phyloP scores from a whole-genome alignment of 2,329 filamentous ascomycete species.

The Dactylellina cionopaga region DNA sequence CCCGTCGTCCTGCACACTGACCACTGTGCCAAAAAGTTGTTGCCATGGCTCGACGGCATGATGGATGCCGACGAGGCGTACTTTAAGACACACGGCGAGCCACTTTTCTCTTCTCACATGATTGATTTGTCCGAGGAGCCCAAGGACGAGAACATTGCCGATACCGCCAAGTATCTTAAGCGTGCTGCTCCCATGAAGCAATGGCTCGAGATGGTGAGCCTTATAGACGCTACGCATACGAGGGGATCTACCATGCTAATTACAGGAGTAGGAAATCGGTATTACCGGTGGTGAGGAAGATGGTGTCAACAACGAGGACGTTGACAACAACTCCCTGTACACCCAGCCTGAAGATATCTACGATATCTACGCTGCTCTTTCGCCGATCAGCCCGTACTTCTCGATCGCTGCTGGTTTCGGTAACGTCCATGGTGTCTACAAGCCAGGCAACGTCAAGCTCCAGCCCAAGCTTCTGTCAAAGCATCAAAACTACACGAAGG shows the following conservation, averaged over 20 bases:
- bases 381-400: conserved; percentile 91
- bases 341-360: conserved; percentile 97
- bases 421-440: conserved; percentile 99
- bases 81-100: conserved; percentile 92
- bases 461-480: conserved; percentile 95
- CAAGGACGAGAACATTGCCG: conserved; percentile 89
- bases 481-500: conserved; percentile 91
- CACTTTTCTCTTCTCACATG: conserved; percentile 97
- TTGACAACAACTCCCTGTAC: conserved; percentile 97
- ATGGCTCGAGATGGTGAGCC: conserved; percentile 93
- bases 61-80: conserved; percentile 91
- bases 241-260: too few relatives aligned
- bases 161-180: conserved; percentile 92
- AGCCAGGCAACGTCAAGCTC: conserved; percentile 95
- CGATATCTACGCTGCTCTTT: conserved; percentile 86
- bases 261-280: conserved; percentile 80
- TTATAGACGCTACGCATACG: too few relatives aligned
- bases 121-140: conserved; percentile 95
- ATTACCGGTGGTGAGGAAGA: conserved; percentile 98
- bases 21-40: conserved; percentile 99
- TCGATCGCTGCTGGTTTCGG: conserved; percentile 98
- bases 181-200: conserved; percentile 96
- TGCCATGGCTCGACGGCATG: conserved; percentile 97
- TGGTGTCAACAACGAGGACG: conserved; percentile 97
- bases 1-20: conserved; percentile 96